These are phyloP conservation scores for Eurotiales sp. DNA, from an alignment of 2,329 filamentous ascomycete species.

Conservation along the genomic window DNA sequence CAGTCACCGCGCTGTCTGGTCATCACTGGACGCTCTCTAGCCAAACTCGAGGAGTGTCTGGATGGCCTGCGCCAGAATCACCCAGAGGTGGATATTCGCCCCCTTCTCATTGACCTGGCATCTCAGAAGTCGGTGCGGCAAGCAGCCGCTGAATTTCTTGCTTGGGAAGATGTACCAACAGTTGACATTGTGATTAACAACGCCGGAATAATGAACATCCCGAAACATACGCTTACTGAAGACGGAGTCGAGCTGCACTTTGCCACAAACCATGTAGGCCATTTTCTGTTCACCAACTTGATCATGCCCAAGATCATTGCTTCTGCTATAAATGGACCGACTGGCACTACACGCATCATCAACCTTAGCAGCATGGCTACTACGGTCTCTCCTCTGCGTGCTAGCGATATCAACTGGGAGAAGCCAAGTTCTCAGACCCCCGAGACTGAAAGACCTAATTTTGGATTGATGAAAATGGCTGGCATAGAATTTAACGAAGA, in stretches of 20 bases:
- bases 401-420: conserved; percentile 26
- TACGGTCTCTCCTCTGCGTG: conserved; percentile 22
- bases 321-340: conserved; percentile 1
- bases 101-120: conserved; percentile 31
- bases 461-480: background rate
- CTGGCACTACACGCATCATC: conserved; percentile 33
- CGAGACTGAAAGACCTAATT: background rate
- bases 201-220: conserved; percentile 38
- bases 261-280: conserved; percentile 37
- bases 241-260: conserved; percentile 39
- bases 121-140: conserved; percentile 28
- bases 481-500: background rate
- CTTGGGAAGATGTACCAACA: conserved; percentile 22
- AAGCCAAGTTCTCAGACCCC: background rate
- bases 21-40: conserved; percentile 35
- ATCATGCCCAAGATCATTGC: conserved; percentile 30
- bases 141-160: conserved; percentile 29
- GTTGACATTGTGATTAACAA: conserved; percentile 44
- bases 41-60: conserved; percentile 32
- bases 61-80: conserved; percentile 18
- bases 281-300: conserved; percentile 39
- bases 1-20: conserved; percentile 26
- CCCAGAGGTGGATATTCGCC: conserved; percentile 20
- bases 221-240: conserved; percentile 22
- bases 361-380: conserved; percentile 41